Evolutionary conservation across 106 monocot species (phyloP).

Genomic region (Amphibolis antarctica): DNA sequence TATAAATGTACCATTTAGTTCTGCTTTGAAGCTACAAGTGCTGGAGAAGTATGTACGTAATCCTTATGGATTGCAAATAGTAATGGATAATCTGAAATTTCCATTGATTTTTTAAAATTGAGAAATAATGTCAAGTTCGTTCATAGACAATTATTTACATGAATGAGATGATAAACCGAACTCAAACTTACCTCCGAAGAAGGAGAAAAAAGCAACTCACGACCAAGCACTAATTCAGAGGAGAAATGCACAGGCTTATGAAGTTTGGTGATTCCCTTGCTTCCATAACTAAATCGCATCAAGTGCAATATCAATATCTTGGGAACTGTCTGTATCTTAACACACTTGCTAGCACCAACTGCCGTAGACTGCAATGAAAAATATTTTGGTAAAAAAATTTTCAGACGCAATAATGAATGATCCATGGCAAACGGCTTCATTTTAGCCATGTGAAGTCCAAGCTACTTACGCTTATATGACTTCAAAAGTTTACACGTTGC

Average conservation of each 20-base stretch:
- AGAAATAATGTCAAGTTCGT: too few relatives aligned
- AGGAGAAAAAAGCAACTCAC: conserved; percentile 66
- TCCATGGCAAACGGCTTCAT: too few relatives aligned
- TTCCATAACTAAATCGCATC: conserved; percentile 94
- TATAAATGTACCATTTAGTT: too few relatives aligned
- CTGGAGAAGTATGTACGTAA: too few relatives aligned
- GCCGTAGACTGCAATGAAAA: conserved; percentile 45
- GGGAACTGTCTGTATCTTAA: conserved; percentile 72
- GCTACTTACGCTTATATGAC: background rate
- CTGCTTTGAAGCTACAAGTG: too few relatives aligned
- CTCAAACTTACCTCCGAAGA: conserved; percentile 52
- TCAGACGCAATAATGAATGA: too few relatives aligned
- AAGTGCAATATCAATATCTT: conserved; percentile 88
- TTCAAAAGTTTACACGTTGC: too few relatives aligned
- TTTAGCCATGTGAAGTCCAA: background rate
- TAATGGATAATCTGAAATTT: too few relatives aligned
- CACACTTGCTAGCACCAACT: conserved; percentile 71
- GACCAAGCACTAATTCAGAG: conserved; percentile 60
- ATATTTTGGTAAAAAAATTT: too few relatives aligned
- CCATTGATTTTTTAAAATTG: too few relatives aligned
- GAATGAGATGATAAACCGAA: background rate
- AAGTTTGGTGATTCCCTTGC: conserved; percentile 67
- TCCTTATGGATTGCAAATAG: too few relatives aligned
- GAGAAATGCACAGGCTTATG: conserved; percentile 70
- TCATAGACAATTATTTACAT: background rate